Percentiles rank a stretch among this genome's conserved stretches.
These are phyloP conservation scores for Plasmopara viticola DNA, from an alignment of 352 stramenopile species.

Conservation along the genomic window DNA sequence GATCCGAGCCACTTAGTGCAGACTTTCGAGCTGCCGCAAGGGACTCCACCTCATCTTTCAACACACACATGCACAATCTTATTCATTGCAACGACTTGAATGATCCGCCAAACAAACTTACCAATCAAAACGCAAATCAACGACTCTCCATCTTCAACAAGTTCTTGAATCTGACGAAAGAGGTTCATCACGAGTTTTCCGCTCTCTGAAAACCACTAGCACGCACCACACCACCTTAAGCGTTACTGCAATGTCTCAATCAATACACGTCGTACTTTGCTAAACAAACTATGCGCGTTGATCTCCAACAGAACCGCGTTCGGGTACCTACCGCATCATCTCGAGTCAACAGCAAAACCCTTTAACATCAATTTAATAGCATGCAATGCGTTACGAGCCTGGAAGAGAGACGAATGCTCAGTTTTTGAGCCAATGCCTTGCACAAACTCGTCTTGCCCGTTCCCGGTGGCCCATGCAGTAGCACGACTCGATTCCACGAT, in stretches of 20 bases:
- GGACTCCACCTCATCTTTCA: slow-evolving; percentile 88
- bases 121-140: slow-evolving; percentile 89
- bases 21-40: slow-evolving; percentile 77
- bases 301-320: slow-evolving; percentile 86
- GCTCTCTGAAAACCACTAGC: slow-evolving; percentile 91
- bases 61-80: slow-evolving; percentile 1
- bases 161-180: slow-evolving; percentile 87
- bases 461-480: slow-evolving; percentile 89
- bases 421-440: slow-evolving; percentile 89
- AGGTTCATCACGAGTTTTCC: slow-evolving; percentile 91
- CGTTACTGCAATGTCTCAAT: not conserved
- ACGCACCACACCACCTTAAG: not conserved
- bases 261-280: slow-evolving; percentile 36
- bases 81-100: not conserved
- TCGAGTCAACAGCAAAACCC: slow-evolving; percentile 1
- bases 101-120: slow-evolving; percentile 11
- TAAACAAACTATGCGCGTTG: slow-evolving; percentile 91
- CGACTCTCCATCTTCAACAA: slow-evolving; percentile 83
- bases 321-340: slow-evolving; percentile 32
- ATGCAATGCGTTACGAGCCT: slow-evolving; percentile 26
- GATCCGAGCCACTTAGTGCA: slow-evolving; percentile 69
- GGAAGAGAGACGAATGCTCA: slow-evolving; percentile 80
- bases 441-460: slow-evolving; percentile 91
- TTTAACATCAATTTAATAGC: not conserved
- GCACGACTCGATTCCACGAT: slow-evolving; percentile 88